Base-by-base conservation (phyloP, 805 yeast species). In the Cyberlindnera euphorbiiphila region DNA sequence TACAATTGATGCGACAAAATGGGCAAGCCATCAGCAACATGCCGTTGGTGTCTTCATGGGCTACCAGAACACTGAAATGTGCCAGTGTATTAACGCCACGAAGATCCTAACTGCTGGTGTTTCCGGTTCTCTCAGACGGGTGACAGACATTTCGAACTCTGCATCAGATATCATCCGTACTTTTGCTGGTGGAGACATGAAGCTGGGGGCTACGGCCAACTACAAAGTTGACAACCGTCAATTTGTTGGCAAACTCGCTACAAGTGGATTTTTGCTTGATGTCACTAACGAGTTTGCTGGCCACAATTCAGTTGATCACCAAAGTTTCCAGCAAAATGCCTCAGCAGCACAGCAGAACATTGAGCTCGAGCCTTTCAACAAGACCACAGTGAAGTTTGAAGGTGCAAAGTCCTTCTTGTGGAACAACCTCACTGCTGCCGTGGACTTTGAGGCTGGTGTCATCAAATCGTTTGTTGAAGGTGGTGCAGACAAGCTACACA, bases 91-190 rank as follows among this genome's bases (percentile, higher is more conserved):
- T 42, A 3, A 51, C 6, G 59, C 61, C 6, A 34, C 45, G 4
- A 28, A 39, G 10, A 42, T 53, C 9, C 61, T 60, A 37, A 66
- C 66, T 11, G 46, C 71, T 34, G 96, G 95, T 6, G 49, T 83
- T n/a, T 72, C 80, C 14, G 63, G 80, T 12, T 65, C 70, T 2
- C 74, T 74, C 54, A 68, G 93, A 46, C 69, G 76, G 5, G 58
- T 83, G 13, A 62, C 71, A 29, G 71, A 75, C 36, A 62, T 82
- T 11, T 64, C 65, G 9, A 79, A 74, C 40, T 63, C 65, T 21
- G 80, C 85, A 3, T 64, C 73, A 23, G 78, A 73, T 42, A 61
- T 66, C n/a, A 59, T 73, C 33, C 79, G 84, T 32, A 62, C 68
- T 6, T 65, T 61, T 23, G 72, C 83, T 1, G 80, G 81, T 1